Evolutionary conservation across 106 monocot species (phyloP).

Genomic region (Dioscorea alata): DNA sequence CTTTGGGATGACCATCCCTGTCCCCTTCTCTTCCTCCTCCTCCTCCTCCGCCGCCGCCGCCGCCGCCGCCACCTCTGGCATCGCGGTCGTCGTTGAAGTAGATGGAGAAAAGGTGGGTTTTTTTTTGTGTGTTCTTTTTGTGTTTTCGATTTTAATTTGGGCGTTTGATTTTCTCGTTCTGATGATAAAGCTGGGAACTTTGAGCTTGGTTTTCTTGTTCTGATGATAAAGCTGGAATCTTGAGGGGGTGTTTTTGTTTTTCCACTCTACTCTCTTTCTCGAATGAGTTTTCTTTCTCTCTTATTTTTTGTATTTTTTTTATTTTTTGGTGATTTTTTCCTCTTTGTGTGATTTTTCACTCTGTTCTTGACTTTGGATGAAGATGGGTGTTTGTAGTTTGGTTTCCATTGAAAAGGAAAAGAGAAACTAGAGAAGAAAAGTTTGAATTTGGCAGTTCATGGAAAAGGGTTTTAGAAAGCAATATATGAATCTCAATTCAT

Average conservation of each 20-base stretch:
- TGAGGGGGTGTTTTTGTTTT: neutral
- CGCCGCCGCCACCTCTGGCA: too few relatives aligned
- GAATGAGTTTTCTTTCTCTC: neutral
- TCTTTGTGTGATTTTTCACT: too few relatives aligned
- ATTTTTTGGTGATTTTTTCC: too few relatives aligned
- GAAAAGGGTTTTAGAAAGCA: neutral
- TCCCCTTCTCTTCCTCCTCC: neutral
- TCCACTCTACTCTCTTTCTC: neutral
- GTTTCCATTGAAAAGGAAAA: neutral
- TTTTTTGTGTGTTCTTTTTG: neutral
- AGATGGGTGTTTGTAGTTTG: neutral
- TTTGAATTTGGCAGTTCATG: neutral
- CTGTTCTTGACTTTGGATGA: neutral
- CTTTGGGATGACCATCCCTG: slow-evolving; percentile 52
- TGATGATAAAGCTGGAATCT: neutral
- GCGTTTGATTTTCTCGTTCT: neutral
- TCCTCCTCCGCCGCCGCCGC: too few relatives aligned
- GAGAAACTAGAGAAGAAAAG: too few relatives aligned
- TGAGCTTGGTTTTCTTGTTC: neutral
- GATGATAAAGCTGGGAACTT: neutral
- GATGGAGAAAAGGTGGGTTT: slow-evolving; percentile 20
- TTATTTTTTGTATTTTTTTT: too few relatives aligned
- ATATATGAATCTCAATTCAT: neutral
- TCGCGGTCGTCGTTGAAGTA: slow-evolving; percentile 1
- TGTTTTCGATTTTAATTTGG: neutral